Percentiles rank a stretch among this genome's conserved stretches.
These are phyloP conservation scores for Yarrowia sp. DNA, from an alignment of 805 yeast species.

Conservation along the genomic window DNA sequence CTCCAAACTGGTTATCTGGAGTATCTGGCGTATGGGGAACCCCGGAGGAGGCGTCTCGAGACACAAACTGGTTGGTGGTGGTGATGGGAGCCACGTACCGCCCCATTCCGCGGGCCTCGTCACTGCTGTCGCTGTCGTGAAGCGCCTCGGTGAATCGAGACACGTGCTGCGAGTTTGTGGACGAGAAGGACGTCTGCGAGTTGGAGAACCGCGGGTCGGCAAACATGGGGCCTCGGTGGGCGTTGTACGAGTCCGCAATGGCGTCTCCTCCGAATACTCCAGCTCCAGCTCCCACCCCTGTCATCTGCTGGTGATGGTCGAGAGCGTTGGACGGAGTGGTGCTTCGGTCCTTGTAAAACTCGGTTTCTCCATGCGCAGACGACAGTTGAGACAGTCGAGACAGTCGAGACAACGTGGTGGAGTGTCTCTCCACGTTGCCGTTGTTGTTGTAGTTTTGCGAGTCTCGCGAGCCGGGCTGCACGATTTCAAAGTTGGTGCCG, in stretches of 20 bases:
- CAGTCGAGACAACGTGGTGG: background rate
- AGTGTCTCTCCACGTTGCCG: slow-evolving; percentile 5
- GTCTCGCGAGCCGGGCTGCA: background rate
- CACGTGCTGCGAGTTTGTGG: slow-evolving; percentile 2
- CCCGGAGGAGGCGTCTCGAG: background rate
- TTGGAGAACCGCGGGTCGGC: slow-evolving; percentile 8
- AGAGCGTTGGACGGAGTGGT: slow-evolving; percentile 30
- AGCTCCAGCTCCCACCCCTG: background rate
- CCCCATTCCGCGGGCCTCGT: background rate
- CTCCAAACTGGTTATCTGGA: background rate
- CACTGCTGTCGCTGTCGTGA: background rate
- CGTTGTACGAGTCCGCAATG: slow-evolving; percentile 20
- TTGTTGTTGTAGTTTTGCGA: background rate
- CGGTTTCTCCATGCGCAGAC: slow-evolving; percentile 1
- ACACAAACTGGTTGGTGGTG: background rate
- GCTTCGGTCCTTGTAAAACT: slow-evolving; percentile 29
- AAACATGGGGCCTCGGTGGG: slow-evolving; percentile 12
- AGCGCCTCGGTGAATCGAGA: slow-evolving; percentile 23
- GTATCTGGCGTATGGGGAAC: background rate
- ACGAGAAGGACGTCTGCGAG: slow-evolving; percentile 4
- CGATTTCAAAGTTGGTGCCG: slow-evolving; percentile 18
- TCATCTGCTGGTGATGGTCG: slow-evolving; percentile 2
- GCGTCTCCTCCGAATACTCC: slow-evolving; percentile 19
- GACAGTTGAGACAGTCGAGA: slow-evolving; percentile 5
- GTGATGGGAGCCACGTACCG: slow-evolving; percentile 1